A percentile compares a stretch with the other conserved stretches of the same genome.
Conservation (phyloP, 2,329 filamentous ascomycete genomes). For the Dryadomyces sulphureus region DNA sequence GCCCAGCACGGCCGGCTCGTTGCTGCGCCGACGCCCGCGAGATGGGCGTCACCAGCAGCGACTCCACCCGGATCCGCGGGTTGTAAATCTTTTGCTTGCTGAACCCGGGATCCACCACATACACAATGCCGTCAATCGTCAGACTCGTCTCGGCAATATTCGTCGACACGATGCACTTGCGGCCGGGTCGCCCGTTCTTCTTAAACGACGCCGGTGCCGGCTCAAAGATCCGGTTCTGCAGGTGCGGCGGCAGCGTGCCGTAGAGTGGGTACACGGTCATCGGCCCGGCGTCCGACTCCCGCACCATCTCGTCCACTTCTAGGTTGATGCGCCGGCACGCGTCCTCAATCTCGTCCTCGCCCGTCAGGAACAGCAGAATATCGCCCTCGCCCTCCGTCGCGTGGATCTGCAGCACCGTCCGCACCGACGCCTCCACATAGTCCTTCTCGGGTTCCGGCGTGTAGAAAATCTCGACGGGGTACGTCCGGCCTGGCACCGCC, state of each 20-base stretch:
- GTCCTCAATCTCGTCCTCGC: slow-evolving; percentile 97
- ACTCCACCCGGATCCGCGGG: slow-evolving; percentile 89
- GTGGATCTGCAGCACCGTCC: slow-evolving; percentile 94
- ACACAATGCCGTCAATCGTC: slow-evolving; percentile 97
- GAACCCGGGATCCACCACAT: slow-evolving; percentile 97
- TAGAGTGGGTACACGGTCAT: slow-evolving; percentile 87
- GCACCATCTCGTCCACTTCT: slow-evolving; percentile 80
- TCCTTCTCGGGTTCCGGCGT: slow-evolving; percentile 91
- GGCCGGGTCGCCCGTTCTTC: slow-evolving; percentile 69
- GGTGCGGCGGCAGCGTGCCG: slow-evolving; percentile 77
- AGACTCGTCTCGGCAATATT: slow-evolving; percentile 97
- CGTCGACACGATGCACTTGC: slow-evolving; percentile 87
- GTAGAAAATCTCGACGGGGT: slow-evolving; percentile 97
- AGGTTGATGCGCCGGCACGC: slow-evolving; percentile 81
- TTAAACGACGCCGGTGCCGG: slow-evolving; percentile 61
- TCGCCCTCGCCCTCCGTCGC: slow-evolving; percentile 86
- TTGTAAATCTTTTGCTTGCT: slow-evolving; percentile 99
- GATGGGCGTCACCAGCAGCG: slow-evolving; percentile 90
- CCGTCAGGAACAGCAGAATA: slow-evolving; percentile 86
- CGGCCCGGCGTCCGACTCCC: slow-evolving; percentile 83
- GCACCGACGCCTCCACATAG: slow-evolving; percentile 88
- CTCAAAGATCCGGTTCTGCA: slow-evolving; percentile 93
- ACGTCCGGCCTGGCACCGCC: slow-evolving; percentile 85
- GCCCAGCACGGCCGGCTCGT: slow-evolving; percentile 94
- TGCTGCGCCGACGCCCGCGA: slow-evolving; percentile 96